phyloP scores from a whole-genome alignment of 2,329 filamentous ascomycete genomes.

The Lizonia empirigonia region DNA sequence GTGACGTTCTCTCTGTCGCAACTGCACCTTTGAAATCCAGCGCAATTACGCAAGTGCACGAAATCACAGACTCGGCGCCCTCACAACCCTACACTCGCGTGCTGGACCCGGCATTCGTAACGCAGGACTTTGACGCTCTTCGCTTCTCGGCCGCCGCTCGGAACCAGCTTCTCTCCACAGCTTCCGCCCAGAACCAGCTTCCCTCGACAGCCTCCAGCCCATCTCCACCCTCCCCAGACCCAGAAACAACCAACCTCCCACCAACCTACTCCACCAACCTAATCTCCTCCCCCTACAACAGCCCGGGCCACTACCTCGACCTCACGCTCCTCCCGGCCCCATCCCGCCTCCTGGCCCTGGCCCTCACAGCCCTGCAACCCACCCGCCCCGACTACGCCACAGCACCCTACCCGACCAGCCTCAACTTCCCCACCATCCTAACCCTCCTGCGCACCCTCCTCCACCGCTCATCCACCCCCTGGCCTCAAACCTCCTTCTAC shows the following conservation, averaged over 20 bases:
- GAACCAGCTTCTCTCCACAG: too few species aligned
- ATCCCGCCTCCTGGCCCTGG: conserved; percentile 72
- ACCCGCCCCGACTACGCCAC: conserved; percentile 76
- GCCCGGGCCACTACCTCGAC: conserved; percentile 72
- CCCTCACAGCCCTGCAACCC: conserved; percentile 68
- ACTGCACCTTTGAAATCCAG: background rate
- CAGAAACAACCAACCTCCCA: background rate
- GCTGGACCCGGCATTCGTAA: conserved; percentile 32
- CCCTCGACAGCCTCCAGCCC: too few species aligned
- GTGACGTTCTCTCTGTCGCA: background rate
- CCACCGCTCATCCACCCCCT: conserved; percentile 53
- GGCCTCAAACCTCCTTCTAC: conserved; percentile 73
- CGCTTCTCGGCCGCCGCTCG: conserved; percentile 44
- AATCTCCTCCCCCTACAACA: conserved; percentile 77
- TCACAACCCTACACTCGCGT: conserved; percentile 16
- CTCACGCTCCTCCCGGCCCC: conserved; percentile 69
- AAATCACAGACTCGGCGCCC: background rate
- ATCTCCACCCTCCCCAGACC: background rate
- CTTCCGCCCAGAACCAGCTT: too few species aligned
- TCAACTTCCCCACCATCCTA: conserved; percentile 76
- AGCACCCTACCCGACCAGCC: conserved; percentile 71
- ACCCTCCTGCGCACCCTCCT: conserved; percentile 61
- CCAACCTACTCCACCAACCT: conserved; percentile 51
- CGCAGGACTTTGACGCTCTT: conserved; percentile 40
- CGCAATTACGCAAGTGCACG: background rate